Base-by-base conservation (phyloP, 2,329 filamentous ascomycete species). In the Fusarium humuli region DNA sequence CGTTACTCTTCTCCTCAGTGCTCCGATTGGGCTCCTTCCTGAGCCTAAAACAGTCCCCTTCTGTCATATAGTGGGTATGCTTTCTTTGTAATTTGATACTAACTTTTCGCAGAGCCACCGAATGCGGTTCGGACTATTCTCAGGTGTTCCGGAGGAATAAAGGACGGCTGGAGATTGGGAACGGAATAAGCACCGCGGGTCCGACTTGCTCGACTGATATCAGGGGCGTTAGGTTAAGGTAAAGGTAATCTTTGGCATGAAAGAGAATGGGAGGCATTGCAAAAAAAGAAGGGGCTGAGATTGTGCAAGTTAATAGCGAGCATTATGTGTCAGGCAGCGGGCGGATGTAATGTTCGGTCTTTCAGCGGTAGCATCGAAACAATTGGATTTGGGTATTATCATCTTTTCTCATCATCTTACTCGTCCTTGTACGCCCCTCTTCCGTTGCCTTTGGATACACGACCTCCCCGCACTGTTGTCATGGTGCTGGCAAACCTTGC, bases 51-150 rank as follows among this genome's bases (percentile, higher is more conserved):
- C 23, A 23, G 27, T 20, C 22, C 20, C 23, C 27, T 8, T 57
- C 45, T 23, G 22, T 34, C 27, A 46, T 46, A 13, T 20, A 48
- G 50, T n/a, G 44, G 23, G 25, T 47, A 46, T 57, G 32, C 42
- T 65, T 53, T 44, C 22, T 48, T 30, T 48, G 42, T 56, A 23
- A n/a, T 54, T 49, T 47, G 41, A 52, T 61, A 61, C 79, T 80
- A 71, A 78, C 67, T 16, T 59, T 48, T 32, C 50, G 69, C 80
- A 94, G 91, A 92, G 90, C 80, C 91, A 94, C 81, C 90, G 91
- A 65, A 90, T 93, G 86, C 88, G 91, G 76, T 91, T 94, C 79
- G 91, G 91, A 56, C 82, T 93, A 65, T 92, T 94, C 79, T 92
- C 90, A 64, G 89, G 90, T 34, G 81, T 87, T 66, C 89, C 90